Conservation (phyloP, 1,284 basidiomycete species). For the Ceratorhiza oryzae-sativae region DNA sequence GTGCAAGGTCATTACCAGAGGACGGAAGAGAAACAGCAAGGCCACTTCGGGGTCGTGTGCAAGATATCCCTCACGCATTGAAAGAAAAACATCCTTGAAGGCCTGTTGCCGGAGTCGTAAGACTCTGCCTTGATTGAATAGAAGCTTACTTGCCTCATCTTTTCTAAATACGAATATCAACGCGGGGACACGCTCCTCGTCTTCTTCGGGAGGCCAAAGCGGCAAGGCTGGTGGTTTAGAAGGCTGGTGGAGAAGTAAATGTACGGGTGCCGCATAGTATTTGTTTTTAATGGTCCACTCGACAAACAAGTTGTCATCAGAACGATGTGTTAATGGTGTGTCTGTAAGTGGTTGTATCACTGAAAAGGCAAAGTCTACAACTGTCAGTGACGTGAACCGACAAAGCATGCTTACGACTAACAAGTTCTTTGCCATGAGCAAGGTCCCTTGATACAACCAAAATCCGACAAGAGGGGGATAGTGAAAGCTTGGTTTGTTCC, state of each 20-base stretch:
- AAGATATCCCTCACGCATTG: conserved; percentile 38
- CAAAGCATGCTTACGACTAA: conserved; percentile 17
- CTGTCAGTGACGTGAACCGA: conserved; percentile 4
- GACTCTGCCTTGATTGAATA: background rate
- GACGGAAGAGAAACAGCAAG: conserved; percentile 64
- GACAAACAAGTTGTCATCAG: conserved; percentile 48
- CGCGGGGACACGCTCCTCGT: conserved; percentile 63
- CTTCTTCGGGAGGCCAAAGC: conserved; percentile 52
- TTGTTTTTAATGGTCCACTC: conserved; percentile 84
- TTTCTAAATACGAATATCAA: conserved; percentile 72
- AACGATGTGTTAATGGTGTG: background rate
- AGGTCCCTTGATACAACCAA: conserved; percentile 20
- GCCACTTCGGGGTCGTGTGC: conserved; percentile 65
- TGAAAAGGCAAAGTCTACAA: background rate
- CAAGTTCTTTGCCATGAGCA: conserved; percentile 16
- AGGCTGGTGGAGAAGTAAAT: conserved; percentile 59
- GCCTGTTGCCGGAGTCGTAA: conserved; percentile 53
- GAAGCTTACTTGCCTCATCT: conserved; percentile 62
- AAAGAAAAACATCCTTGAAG: conserved; percentile 39
- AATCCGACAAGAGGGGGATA: conserved; percentile 20
- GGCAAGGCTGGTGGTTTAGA: conserved; percentile 53
- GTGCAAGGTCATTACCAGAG: conserved; percentile 27
- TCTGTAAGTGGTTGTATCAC: background rate
- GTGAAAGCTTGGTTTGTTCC: conserved; percentile 1
- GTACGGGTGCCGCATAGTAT: conserved; percentile 82